Percentiles rank a stretch among this genome's conserved stretches.
These are phyloP conservation scores for Paraconiothyrium sp. DNA, from an alignment of 2,329 filamentous ascomycete genomes.

Conservation along the genomic window DNA sequence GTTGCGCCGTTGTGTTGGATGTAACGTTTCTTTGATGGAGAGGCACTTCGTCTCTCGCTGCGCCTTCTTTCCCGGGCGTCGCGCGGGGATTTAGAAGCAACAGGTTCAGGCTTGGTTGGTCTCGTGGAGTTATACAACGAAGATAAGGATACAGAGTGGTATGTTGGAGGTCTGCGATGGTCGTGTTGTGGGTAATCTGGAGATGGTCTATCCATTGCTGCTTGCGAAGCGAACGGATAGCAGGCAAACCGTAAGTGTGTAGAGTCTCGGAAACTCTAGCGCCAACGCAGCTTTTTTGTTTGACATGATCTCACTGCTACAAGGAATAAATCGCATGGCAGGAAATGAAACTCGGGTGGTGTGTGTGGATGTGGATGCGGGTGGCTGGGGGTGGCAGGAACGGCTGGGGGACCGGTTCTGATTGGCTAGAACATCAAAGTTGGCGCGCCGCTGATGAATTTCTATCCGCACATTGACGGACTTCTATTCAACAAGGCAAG, in stretches of 20 bases:
- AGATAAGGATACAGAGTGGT: conserved; percentile 15
- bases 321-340: conserved; percentile 5
- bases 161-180: conserved; percentile 16
- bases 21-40: conserved; percentile 17
- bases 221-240: neutral
- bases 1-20: conserved; percentile 21
- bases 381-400: conserved; percentile 12
- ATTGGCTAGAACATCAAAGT: conserved; percentile 8
- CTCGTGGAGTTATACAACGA: conserved; percentile 10
- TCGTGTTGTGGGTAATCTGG: conserved; percentile 17
- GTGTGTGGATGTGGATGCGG: neutral
- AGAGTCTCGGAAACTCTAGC: neutral
- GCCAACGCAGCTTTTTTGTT: conserved; percentile 2
- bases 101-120: conserved; percentile 16
- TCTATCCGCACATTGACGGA: neutral
- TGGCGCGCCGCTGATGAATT: neutral
- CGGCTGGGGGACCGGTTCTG: neutral
- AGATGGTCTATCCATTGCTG: conserved; percentile 20
- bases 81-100: conserved; percentile 11
- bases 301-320: neutral
- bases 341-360: neutral
- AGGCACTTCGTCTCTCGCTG: conserved; percentile 12
- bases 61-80: conserved; percentile 20
- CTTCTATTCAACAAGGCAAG: neutral
- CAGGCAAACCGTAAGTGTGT: neutral